These are phyloP conservation scores for Amanita thiersii DNA, from an alignment of 768 basidiomycete species.

Conservation along the genomic window DNA sequence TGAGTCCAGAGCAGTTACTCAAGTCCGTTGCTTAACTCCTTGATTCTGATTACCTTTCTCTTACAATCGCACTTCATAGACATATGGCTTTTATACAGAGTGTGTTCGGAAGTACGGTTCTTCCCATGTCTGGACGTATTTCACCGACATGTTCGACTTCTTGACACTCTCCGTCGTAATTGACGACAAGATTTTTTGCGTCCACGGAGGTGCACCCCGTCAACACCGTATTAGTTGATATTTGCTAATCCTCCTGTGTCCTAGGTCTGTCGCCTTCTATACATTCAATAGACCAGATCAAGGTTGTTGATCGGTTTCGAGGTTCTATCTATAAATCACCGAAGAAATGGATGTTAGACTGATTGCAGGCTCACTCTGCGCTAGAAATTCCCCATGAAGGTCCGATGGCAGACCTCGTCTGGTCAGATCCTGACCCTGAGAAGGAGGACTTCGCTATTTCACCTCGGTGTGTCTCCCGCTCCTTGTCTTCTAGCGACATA, in stretches of 20 bases:
- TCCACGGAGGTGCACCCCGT: conserved; percentile 76
- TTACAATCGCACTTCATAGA: conserved; percentile 42
- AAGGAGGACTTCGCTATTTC: conserved; percentile 99
- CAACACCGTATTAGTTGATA: conserved; percentile 5
- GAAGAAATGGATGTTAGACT: conserved; percentile 12
- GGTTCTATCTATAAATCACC: conserved; percentile 43
- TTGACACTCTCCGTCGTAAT: conserved; percentile 95
- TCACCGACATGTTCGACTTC: conserved; percentile 99
- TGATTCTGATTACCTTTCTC: conserved; percentile 15
- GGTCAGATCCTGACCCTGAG: conserved; percentile 99
- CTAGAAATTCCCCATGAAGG: conserved; percentile 98
- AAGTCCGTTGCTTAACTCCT: conserved; percentile 48
- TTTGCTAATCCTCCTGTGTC: conserved; percentile 11
- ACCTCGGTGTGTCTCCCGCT: conserved; percentile 58
- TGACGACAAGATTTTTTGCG: conserved; percentile 98
- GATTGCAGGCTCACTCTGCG: conserved; percentile 16
- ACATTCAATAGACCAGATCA: conserved; percentile 99
- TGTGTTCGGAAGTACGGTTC: conserved; percentile 96
- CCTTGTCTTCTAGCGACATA: conserved; percentile 11
- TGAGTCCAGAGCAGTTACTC: conserved; percentile 95
- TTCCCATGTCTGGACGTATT: conserved; percentile 96
- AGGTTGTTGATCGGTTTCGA: conserved; percentile 97
- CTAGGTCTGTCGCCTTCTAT: conserved; percentile 94
- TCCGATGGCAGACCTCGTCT: conserved; percentile 98
- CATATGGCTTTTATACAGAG: conserved; percentile 98